phyloP scores from a whole-genome alignment of 495 filamentous ascomycete species.

The Aspergillus haitiensis region DNA sequence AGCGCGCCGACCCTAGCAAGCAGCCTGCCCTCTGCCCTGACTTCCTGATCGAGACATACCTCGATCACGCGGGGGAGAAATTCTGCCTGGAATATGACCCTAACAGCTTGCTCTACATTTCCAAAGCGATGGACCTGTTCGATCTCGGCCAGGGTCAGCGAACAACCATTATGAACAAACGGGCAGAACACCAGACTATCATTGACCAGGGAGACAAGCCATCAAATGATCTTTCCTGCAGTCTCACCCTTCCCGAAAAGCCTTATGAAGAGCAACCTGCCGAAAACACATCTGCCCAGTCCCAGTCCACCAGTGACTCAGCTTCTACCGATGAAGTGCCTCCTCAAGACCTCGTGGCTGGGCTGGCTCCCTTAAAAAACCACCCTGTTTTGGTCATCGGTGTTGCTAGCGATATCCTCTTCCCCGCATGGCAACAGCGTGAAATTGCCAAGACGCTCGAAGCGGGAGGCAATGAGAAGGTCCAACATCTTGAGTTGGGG shows the following conservation, averaged over 20 bases:
- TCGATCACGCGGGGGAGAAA: constrained; percentile 98
- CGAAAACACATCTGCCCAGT: constrained; percentile 30
- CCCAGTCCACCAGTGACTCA: constrained; percentile 28
- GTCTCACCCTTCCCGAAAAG: constrained; percentile 75
- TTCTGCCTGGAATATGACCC: constrained; percentile 98
- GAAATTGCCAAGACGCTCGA: constrained; percentile 87
- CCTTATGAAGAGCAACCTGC: constrained; percentile 79
- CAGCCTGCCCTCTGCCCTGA: constrained; percentile 93
- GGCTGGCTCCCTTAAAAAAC: constrained; percentile 66
- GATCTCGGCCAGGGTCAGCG: constrained; percentile 77
- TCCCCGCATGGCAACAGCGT: constrained; percentile 97
- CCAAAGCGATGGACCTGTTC: constrained; percentile 98
- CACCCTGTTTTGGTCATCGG: constrained; percentile 87
- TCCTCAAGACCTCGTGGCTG: constrained; percentile 74
- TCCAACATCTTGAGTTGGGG: constrained; percentile 86
- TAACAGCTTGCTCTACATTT: constrained; percentile 94
- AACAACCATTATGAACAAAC: constrained; percentile 44
- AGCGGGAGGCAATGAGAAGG: constrained; percentile 69
- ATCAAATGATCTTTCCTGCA: constrained; percentile 58
- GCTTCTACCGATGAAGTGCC: constrained; percentile 37
- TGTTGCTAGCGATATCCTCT: constrained; percentile 93
- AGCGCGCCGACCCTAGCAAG: constrained; percentile 79
- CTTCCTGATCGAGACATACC: constrained; percentile 97
- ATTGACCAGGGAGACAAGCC: constrained; percentile 40
- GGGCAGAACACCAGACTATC: constrained; percentile 51